Evolutionary conservation across 371 early-diverging fungal genomes (phyloP), one percentile per base, ranked within the genome.

Genomic region (Dinochytrium kinnereticum): DNA sequence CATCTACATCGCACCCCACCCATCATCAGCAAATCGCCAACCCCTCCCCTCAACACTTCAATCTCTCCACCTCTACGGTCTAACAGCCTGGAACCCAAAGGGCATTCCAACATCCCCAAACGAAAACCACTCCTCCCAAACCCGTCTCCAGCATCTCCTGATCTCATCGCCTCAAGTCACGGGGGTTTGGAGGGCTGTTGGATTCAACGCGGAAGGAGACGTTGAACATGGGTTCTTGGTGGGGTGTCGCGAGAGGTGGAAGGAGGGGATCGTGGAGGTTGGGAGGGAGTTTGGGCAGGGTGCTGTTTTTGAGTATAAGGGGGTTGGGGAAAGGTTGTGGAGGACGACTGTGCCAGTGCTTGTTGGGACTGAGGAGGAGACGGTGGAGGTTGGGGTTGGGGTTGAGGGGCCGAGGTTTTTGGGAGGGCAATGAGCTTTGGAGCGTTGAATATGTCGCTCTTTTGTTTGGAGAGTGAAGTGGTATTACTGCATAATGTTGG

Each of bases 211-310:
- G 19, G 61, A 13, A 3, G 30, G 61, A 36, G 34, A 61, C 34
- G 34, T 61, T 19, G 61, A 61, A 26, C 61, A 61, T 34, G 61
- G 61, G 3, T 61, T 61, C 24, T 36, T 61, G 31, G 36, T 61
- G 31, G 61, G 61, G 34, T 34, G 31, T 34, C 5, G 36, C 31
- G 19, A 31, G 31, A 31, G 34, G 26, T 34, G 5, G 19, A 31
- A 10, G 19, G 34, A 31, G 61, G 13, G 19, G 61, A 24, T 37
- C 10, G 5, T 33, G 34, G 34, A 34, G 10, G 36, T 61, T 34
- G 61, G 34, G 7, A 34, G 36, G 24, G 13, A 13, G 3, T 61
- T 33, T 61, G 61, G 61, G 7, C 61, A 61, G 24, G 61, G 61
- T 17, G 61, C 61, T 26, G 24, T 61, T 5, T 61, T 61, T 34